Evolutionary conservation across 1,284 basidiomycete species (phyloP).

Genomic region (Ustilago esculenta): DNA sequence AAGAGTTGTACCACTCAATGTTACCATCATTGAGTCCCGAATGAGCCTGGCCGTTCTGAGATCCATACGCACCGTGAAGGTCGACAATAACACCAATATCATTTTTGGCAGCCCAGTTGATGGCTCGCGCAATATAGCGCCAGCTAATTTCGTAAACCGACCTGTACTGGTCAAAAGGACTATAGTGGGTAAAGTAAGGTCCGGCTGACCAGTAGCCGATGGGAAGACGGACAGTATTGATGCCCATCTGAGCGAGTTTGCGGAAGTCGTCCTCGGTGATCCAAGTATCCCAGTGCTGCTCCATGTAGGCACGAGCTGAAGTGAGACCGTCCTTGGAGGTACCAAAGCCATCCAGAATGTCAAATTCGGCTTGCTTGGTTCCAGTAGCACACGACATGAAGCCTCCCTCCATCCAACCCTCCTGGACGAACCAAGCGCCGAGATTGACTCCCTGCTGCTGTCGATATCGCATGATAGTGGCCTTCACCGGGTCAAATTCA

Average conservation of each 20-base stretch:
- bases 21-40: constrained; percentile 77
- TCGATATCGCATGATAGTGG: constrained; percentile 63
- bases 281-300: constrained; percentile 82
- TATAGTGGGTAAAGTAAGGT: constrained; percentile 69
- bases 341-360: constrained; percentile 70
- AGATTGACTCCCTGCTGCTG: constrained; percentile 60
- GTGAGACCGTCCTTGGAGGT: constrained; percentile 70
- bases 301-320: constrained; percentile 71
- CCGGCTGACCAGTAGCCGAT: constrained; percentile 68
- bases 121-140: constrained; percentile 72
- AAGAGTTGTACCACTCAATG: constrained; percentile 71
- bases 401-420: constrained; percentile 80
- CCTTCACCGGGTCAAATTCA: constrained; percentile 57
- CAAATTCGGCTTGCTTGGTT: constrained; percentile 70
- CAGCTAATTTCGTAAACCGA: constrained; percentile 76
- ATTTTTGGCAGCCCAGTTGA: constrained; percentile 75
- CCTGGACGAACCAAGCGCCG: constrained; percentile 73
- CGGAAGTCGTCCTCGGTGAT: constrained; percentile 72
- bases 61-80: constrained; percentile 78
- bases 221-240: constrained; percentile 68
- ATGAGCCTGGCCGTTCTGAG: constrained; percentile 75
- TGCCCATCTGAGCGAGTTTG: constrained; percentile 61
- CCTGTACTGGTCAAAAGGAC: constrained; percentile 73
- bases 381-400: constrained; percentile 75
- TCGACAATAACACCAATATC: constrained; percentile 80